Percentiles rank a stretch among this genome's conserved stretches.
phyloP scores from a whole-genome alignment of 768 basidiomycete genomes.

The Tephrocybe rancida region DNA sequence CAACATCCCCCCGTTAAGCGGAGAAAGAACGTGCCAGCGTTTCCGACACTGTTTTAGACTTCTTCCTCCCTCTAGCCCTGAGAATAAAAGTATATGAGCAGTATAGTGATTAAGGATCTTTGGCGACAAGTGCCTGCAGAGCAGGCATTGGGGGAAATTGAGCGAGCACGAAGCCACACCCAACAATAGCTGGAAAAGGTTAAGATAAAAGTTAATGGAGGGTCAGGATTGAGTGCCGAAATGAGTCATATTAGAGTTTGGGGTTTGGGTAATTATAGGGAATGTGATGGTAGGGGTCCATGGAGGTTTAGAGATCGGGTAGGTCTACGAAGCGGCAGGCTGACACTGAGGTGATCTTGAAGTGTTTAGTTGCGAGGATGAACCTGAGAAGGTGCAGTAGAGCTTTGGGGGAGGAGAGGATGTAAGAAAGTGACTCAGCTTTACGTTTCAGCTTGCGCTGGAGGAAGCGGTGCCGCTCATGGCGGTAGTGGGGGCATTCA shows the following conservation, averaged over 20 bases:
- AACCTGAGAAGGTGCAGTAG: constrained; percentile 4
- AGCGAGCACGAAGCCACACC: no score
- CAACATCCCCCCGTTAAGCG: neutral
- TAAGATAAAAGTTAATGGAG: no score
- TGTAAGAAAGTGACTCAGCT: constrained; percentile 10
- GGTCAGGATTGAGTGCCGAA: no score
- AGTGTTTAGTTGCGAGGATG: constrained; percentile 8
- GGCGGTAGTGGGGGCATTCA: constrained; percentile 8
- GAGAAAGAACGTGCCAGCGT: constrained; percentile 4
- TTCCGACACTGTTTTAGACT: constrained; percentile 2
- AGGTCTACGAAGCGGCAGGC: neutral
- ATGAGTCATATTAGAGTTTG: no score
- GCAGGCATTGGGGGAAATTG: no score
- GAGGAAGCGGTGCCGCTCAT: constrained; percentile 2
- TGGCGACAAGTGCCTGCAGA: neutral
- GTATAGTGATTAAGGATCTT: no score
- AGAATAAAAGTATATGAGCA: neutral
- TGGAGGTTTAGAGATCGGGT: neutral
- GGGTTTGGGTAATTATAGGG: no score
- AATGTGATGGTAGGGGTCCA: neutral
- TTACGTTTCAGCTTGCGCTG: neutral
- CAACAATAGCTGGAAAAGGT: no score
- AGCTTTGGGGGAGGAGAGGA: neutral
- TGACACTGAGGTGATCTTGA: neutral
- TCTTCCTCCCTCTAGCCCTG: neutral